Conservation (phyloP, 305 asterid genomes). For the Withania somnifera region DNA sequence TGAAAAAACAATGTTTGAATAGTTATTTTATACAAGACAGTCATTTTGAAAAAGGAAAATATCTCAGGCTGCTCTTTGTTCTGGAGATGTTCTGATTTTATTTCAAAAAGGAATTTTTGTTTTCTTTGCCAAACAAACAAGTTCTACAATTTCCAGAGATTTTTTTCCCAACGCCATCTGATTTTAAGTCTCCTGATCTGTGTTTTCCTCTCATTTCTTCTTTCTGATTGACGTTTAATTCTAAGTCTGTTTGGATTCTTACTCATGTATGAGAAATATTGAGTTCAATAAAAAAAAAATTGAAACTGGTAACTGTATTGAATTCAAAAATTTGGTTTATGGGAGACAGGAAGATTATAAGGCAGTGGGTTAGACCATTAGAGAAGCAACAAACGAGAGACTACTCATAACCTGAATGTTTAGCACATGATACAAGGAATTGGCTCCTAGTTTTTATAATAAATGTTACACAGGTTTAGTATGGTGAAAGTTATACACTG, state of each 20-base stretch:
- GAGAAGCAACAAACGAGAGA: neutral
- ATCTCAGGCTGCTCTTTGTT: neutral
- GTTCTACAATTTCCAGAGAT: neutral
- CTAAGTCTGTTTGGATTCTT: neutral
- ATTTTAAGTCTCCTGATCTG: neutral
- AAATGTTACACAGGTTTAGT: neutral
- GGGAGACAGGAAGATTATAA: neutral
- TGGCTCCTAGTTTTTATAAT: neutral
- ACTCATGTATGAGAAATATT: neutral
- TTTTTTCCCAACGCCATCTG: neutral
- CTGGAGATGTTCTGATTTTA: neutral
- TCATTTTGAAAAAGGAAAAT: neutral
- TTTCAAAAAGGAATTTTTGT: neutral
- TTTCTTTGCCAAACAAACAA: neutral
- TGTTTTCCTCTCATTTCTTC: neutral
- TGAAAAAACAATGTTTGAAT: neutral
- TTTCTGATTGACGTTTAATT: neutral
- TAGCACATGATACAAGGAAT: neutral
- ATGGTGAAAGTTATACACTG: neutral
- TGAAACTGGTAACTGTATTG: too few relatives aligned
- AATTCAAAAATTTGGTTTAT: neutral
- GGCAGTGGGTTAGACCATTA: neutral
- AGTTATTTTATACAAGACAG: neutral
- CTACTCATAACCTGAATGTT: neutral
- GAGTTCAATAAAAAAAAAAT: too few relatives aligned